Percentiles rank a stretch among this genome's conserved stretches.
phyloP scores from a whole-genome alignment of 2,329 filamentous ascomycete species.

The Alternaria sp. region DNA sequence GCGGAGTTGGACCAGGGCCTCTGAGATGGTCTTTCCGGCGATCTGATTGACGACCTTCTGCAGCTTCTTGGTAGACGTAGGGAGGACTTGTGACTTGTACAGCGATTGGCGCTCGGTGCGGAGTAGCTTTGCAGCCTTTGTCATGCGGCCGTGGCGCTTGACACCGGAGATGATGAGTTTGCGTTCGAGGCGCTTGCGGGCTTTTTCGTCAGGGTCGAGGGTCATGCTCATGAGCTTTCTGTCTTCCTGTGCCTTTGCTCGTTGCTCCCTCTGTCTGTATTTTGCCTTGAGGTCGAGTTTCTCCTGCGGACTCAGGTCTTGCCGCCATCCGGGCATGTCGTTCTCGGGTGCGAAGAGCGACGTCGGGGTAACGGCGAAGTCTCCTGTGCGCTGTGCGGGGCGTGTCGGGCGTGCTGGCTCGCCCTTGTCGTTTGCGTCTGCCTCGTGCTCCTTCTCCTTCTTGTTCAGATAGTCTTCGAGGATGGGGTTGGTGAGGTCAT shows the following conservation, averaged over 20 bases:
- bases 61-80: constrained; percentile 92
- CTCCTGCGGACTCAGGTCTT: constrained; percentile 28
- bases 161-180: constrained; percentile 84
- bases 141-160: constrained; percentile 70
- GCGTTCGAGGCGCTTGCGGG: constrained; percentile 78
- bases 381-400: constrained; percentile 19
- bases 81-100: constrained; percentile 74
- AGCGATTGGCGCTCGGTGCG: constrained; percentile 68
- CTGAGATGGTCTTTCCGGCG: constrained; percentile 89
- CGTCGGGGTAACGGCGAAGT: constrained; percentile 23
- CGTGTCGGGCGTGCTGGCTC: constrained; percentile 16
- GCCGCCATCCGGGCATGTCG: constrained; percentile 36
- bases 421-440: constrained; percentile 1
- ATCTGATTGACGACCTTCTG: constrained; percentile 87
- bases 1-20: constrained; percentile 92
- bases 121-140: constrained; percentile 71
- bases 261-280: constrained; percentile 17
- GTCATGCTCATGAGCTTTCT: constrained; percentile 64
- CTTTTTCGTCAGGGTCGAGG: constrained; percentile 77
- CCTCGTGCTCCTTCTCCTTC: constrained; percentile 23
- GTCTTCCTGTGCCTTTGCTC: constrained; percentile 21
- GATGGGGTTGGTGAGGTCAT: constrained; percentile 61
- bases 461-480: constrained; percentile 65
- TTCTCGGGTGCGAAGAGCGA: constrained; percentile 37
- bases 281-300: constrained; percentile 19